Conservation (phyloP, 768 basidiomycete species). For the Amanita molliuscula region DNA sequence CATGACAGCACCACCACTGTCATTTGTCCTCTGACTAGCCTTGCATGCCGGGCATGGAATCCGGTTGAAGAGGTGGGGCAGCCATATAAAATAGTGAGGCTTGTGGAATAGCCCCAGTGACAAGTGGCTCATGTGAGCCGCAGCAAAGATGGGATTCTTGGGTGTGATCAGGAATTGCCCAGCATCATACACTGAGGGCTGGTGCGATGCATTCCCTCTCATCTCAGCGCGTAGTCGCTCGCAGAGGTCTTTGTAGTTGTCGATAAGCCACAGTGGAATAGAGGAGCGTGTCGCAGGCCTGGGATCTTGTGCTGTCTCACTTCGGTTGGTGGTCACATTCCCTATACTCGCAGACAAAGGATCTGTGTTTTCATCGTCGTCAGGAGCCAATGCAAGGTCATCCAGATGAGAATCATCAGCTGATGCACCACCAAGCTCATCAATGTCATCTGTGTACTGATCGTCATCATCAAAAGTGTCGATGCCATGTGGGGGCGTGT, state of each 20-base stretch:
- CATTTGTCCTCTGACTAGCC: constrained; percentile 1
- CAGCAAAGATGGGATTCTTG: not conserved
- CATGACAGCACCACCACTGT: constrained; percentile 5
- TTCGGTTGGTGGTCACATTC: not conserved
- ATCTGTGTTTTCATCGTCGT: not conserved
- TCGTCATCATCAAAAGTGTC: not conserved
- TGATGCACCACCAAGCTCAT: not conserved
- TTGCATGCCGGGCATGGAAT: constrained; percentile 11
- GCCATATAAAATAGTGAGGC: constrained; percentile 10
- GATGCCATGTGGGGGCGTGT: not conserved
- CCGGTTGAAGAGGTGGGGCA: constrained; percentile 9
- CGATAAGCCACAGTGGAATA: not conserved
- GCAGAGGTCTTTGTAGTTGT: not conserved
- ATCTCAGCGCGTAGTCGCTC: not conserved
- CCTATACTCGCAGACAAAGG: not conserved
- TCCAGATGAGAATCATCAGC: not conserved
- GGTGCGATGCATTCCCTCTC: not conserved
- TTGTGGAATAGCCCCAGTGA: constrained; percentile 4
- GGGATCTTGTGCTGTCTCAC: not conserved
- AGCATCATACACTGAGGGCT: not conserved
- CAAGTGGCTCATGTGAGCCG: not conserved
- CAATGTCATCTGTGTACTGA: not conserved
- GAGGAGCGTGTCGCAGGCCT: not conserved
- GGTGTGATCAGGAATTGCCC: not conserved
- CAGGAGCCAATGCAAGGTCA: not conserved